Conservation (phyloP, 1,139 yeast genomes). For the Geotrichum restrictum region DNA sequence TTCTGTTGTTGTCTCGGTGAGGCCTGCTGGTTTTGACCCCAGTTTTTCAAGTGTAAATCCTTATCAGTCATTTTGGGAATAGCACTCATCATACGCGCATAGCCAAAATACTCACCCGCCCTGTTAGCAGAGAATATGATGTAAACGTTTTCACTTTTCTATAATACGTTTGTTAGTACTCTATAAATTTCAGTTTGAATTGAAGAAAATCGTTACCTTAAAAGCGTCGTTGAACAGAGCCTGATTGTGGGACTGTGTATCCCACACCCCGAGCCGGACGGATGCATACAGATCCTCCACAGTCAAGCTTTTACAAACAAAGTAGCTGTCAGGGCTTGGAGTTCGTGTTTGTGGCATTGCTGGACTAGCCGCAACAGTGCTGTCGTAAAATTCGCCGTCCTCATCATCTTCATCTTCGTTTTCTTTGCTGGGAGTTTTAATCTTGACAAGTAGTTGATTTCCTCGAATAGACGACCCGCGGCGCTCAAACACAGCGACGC, state of each 20-base stretch:
- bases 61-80: slow-evolving; percentile 24
- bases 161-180: background rate
- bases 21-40: background rate
- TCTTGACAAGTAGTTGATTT: slow-evolving; percentile 36
- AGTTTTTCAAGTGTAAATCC: background rate
- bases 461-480: slow-evolving; percentile 36
- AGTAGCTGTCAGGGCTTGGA: slow-evolving; percentile 32
- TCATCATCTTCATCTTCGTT: slow-evolving; percentile 6
- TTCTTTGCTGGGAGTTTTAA: slow-evolving; percentile 9
- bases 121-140: slow-evolving; percentile 43
- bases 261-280: slow-evolving; percentile 37
- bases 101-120: slow-evolving; percentile 41
- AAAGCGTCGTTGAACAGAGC: slow-evolving; percentile 39
- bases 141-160: slow-evolving; percentile 37
- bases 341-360: background rate
- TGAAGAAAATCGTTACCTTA: slow-evolving; percentile 12
- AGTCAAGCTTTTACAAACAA: slow-evolving; percentile 42
- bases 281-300: slow-evolving; percentile 40
- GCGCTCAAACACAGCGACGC: slow-evolving; percentile 29
- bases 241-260: slow-evolving; percentile 42
- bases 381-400: slow-evolving; percentile 4
- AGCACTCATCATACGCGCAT: slow-evolving; percentile 39
- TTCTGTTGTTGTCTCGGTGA: background rate
- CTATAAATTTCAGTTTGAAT: background rate
- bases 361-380: slow-evolving; percentile 2